These are phyloP conservation scores for Colletotrichum sidae DNA, from an alignment of 2,329 filamentous ascomycete genomes.

Conservation along the genomic window DNA sequence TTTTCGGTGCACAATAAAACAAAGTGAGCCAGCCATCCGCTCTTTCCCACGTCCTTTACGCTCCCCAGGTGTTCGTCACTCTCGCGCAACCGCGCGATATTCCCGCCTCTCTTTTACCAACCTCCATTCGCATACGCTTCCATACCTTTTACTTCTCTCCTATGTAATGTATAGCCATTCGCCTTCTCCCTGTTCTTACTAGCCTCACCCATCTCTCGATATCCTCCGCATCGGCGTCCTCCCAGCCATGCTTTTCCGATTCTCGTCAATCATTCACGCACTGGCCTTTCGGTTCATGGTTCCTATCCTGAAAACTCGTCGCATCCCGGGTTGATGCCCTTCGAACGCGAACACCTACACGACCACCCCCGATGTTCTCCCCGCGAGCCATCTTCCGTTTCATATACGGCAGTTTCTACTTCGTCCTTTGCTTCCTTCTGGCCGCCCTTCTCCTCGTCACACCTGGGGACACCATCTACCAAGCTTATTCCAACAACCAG, in stretches of 20 bases:
- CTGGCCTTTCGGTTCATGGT: constrained; percentile 34
- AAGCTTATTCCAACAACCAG: constrained; percentile 75
- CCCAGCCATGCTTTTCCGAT: constrained; percentile 39
- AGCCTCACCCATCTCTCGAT: constrained; percentile 6
- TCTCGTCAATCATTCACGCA: constrained; percentile 41
- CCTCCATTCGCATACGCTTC: constrained; percentile 20
- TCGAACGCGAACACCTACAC: constrained; percentile 31
- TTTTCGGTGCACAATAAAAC: constrained; percentile 22
- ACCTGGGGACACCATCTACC: constrained; percentile 83
- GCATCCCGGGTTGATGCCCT: constrained; percentile 37
- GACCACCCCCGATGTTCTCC: constrained; percentile 49
- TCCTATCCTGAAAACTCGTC: constrained; percentile 32
- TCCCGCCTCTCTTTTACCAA: constrained; percentile 29
- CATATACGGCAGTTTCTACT: constrained; percentile 84
- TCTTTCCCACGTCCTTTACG: background rate
- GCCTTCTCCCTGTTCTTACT: constrained; percentile 11
- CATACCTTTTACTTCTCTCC: constrained; percentile 9
- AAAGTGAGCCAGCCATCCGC: constrained; percentile 33
- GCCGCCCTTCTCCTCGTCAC: constrained; percentile 81
- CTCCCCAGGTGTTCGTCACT: constrained; percentile 20
- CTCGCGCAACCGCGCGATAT: constrained; percentile 23
- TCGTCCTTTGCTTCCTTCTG: constrained; percentile 79
- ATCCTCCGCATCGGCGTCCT: constrained; percentile 17
- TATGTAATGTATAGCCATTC: constrained; percentile 33
- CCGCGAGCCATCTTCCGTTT: constrained; percentile 76